These are phyloP conservation scores for Exutisphaerella laricina DNA, from an alignment of 2,329 filamentous ascomycete species.

Conservation along the genomic window DNA sequence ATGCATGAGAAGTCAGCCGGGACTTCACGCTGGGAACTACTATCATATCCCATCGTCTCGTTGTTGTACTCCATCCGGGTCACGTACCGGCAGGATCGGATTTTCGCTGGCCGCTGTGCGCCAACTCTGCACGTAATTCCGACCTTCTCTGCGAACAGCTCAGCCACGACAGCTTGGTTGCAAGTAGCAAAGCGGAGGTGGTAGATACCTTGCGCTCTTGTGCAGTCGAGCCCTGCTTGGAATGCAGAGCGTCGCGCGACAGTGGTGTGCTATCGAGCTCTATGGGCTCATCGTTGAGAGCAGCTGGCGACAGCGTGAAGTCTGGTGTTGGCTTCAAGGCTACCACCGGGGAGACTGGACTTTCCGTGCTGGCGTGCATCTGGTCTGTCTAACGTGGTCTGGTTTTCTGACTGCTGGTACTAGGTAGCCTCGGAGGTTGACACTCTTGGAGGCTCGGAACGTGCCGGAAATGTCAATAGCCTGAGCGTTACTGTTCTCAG, in stretches of 20 bases:
- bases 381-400: neutral
- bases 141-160: neutral
- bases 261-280: slow-evolving; percentile 40
- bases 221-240: slow-evolving; percentile 12
- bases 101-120: slow-evolving; percentile 34
- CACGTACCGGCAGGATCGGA: slow-evolving; percentile 38
- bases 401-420: neutral
- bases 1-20: no score
- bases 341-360: slow-evolving; percentile 27
- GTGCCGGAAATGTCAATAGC: neutral
- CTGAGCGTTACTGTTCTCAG: no score
- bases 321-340: slow-evolving; percentile 20
- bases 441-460: no score
- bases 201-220: slow-evolving; percentile 27
- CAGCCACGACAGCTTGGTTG: neutral
- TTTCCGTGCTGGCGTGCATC: slow-evolving; percentile 14
- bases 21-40: no score
- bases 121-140: slow-evolving; percentile 30
- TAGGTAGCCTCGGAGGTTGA: no score
- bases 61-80: no score
- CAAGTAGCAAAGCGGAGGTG: no score
- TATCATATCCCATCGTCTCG: no score
- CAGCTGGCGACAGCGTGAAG: slow-evolving; percentile 36
- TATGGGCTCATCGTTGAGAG: slow-evolving; percentile 41
- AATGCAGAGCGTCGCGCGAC: slow-evolving; percentile 20